Percentiles rank a stretch among this genome's conserved stretches.
Evolutionary conservation across 2,329 filamentous ascomycete genomes (phyloP).

Genomic region (Trichoderma simmonsii): DNA sequence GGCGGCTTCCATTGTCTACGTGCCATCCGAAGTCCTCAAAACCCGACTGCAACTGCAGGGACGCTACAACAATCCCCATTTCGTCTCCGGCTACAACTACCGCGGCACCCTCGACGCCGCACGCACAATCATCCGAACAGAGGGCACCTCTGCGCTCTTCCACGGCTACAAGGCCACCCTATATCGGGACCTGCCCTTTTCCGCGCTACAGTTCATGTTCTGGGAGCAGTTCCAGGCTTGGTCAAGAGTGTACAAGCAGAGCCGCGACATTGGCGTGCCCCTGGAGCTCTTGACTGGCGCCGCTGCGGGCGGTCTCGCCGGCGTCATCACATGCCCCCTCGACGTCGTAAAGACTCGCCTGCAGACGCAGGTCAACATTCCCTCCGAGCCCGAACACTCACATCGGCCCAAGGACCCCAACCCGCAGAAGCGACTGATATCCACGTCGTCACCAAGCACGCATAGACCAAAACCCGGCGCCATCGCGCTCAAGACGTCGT

Average conservation of each 20-base stretch:
- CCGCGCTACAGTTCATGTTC: constrained; percentile 94
- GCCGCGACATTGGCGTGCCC: constrained; percentile 77
- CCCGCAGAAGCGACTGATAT: constrained; percentile 70
- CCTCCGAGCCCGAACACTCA: constrained; percentile 23
- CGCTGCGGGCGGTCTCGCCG: constrained; percentile 85
- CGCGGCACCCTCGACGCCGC: constrained; percentile 79
- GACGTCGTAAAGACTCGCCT: constrained; percentile 97
- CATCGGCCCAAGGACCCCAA: constrained; percentile 34
- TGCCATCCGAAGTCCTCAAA: constrained; percentile 95
- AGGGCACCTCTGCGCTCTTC: constrained; percentile 84
- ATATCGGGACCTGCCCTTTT: constrained; percentile 91
- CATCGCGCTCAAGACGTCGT: constrained; percentile 81
- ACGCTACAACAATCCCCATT: constrained; percentile 90
- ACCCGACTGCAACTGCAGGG: constrained; percentile 95
- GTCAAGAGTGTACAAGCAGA: constrained; percentile 75
- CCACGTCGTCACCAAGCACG: constrained; percentile 84
- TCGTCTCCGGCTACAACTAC: constrained; percentile 95
- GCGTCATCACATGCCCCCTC: constrained; percentile 89
- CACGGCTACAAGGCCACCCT: constrained; percentile 97
- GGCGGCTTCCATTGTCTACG: constrained; percentile 88
- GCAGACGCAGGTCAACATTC: constrained; percentile 73
- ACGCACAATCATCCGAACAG: constrained; percentile 75
- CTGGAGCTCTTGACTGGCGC: constrained; percentile 88
- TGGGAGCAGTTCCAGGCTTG: constrained; percentile 90
- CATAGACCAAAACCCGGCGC: constrained; percentile 76